These are phyloP conservation scores for Vigna hirtella DNA, from an alignment of 306 rosid species.

Conservation along the genomic window DNA sequence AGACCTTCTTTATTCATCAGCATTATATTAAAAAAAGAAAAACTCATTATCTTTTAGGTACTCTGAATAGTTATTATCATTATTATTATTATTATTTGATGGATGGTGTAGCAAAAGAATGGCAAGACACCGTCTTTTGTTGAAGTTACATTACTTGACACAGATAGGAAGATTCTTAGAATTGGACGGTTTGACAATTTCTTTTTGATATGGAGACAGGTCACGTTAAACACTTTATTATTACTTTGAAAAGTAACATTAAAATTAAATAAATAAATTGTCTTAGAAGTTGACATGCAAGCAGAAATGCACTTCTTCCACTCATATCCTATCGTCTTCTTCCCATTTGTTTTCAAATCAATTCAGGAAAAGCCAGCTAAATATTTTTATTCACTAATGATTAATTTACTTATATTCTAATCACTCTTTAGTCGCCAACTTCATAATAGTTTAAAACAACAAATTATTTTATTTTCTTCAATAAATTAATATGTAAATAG, in stretches of 20 bases:
- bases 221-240: slow-evolving; percentile 55
- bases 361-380: not conserved
- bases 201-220: slow-evolving; percentile 44
- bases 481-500: no score
- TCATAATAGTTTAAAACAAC: no score
- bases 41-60: not conserved
- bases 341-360: slow-evolving; percentile 4
- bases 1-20: not conserved
- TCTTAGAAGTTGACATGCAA: slow-evolving; percentile 54
- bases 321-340: slow-evolving; percentile 48
- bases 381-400: no score
- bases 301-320: slow-evolving; percentile 45
- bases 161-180: slow-evolving; percentile 24
- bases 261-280: slow-evolving; percentile 21
- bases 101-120: not conserved
- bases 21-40: not conserved
- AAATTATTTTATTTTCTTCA: no score
- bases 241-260: slow-evolving; percentile 17
- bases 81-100: slow-evolving; percentile 2
- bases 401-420: no score
- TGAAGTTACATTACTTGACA: slow-evolving; percentile 9
- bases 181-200: slow-evolving; percentile 56
- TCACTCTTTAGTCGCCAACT: no score
- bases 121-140: slow-evolving; percentile 17
- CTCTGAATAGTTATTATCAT: not conserved